Percentiles rank a stretch among this genome's conserved stretches.
These are phyloP conservation scores for Verticillium nubilum DNA, from an alignment of 2,329 filamentous ascomycete genomes.

Conservation along the genomic window DNA sequence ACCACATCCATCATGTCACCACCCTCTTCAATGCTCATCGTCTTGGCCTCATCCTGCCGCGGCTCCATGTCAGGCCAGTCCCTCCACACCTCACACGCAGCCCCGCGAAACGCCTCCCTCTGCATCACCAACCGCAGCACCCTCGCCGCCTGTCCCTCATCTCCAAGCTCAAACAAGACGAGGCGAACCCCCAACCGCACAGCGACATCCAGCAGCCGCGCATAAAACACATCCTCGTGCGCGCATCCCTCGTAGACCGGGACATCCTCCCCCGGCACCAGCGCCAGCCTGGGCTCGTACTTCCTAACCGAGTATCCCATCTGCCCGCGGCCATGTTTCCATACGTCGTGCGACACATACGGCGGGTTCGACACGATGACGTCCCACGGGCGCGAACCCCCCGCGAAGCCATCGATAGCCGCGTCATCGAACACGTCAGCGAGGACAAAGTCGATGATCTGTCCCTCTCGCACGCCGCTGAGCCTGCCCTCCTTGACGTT, in stretches of 20 bases:
- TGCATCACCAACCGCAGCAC: conserved; percentile 46
- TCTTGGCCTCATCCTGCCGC: conserved; percentile 17
- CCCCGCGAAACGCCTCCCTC: conserved; percentile 19
- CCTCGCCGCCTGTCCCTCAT: conserved; percentile 59
- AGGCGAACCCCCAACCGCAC: conserved; percentile 42
- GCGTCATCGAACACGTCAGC: conserved; percentile 44
- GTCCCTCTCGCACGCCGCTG: conserved; percentile 6
- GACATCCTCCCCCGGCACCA: conserved; percentile 50
- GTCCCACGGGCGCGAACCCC: conserved; percentile 36
- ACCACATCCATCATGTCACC: conserved; percentile 19
- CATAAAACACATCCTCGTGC: conserved; percentile 60
- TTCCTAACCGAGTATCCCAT: conserved; percentile 70
- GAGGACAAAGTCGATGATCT: conserved; percentile 35
- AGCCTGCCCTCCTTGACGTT: conserved; percentile 32
- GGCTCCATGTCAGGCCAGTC: conserved; percentile 52
- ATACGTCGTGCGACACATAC: conserved; percentile 64
- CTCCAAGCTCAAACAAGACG: conserved; percentile 67
- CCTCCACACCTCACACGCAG: conserved; percentile 62
- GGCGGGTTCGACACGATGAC: conserved; percentile 86
- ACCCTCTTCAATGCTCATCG: conserved; percentile 15
- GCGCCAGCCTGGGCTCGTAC: conserved; percentile 74
- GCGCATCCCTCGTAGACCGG: conserved; percentile 23
- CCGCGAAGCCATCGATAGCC: conserved; percentile 22
- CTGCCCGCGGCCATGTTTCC: conserved; percentile 30
- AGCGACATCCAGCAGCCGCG: conserved; percentile 54